Evolutionary conservation across 2,329 filamentous ascomycete genomes (phyloP), one percentile per base, ranked within the genome.

Genomic region (Aspergillus felis): DNA sequence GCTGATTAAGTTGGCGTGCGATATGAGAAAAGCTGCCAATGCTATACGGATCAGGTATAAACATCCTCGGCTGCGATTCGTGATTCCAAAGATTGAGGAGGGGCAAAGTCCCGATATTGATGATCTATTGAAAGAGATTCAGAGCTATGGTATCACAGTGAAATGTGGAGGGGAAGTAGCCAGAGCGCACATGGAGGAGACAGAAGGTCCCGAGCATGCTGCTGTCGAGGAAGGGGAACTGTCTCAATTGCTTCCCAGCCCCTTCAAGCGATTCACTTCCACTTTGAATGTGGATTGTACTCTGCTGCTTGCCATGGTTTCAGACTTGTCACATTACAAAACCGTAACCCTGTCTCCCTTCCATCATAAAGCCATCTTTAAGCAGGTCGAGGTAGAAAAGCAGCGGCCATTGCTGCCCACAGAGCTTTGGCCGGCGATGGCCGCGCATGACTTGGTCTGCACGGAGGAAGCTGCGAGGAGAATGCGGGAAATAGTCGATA

Each of bases 291-390:
- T 80, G 50, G 79, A 82, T 60, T 79, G 78, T 62, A 91, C 88
- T 1, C 83, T 91, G 50, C 79, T 92, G 5, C 81, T 92, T 4
- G 88, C 88, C 4, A 76, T 92, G 2, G 83, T 88, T 1, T 91
- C 88, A 0, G 89, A 92, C 65, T 84, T 92, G 27, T 88, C 87
- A 1, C 87, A 92, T 68, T 74, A 74, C 35, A 67, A 71, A 55
- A 64, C 66, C 41, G 74, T 75, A 53, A 65, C 72, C 2, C 76
- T 80, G 49, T 75, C 81, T 35, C 78, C 80, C n/a, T 79, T 76
- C 70, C 80, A 82, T 64, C 86, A 87, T 62, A 77, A 74, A 24
- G 83, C 85, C 47, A 85, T 91, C 51, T 75, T 82, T 52, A 79
- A 82, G 14, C 87, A 91, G 66, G 84, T 91, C 57, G 80, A 85